Conservation (phyloP, 257 asterid species). For the Fraxinus cuspidata region DNA sequence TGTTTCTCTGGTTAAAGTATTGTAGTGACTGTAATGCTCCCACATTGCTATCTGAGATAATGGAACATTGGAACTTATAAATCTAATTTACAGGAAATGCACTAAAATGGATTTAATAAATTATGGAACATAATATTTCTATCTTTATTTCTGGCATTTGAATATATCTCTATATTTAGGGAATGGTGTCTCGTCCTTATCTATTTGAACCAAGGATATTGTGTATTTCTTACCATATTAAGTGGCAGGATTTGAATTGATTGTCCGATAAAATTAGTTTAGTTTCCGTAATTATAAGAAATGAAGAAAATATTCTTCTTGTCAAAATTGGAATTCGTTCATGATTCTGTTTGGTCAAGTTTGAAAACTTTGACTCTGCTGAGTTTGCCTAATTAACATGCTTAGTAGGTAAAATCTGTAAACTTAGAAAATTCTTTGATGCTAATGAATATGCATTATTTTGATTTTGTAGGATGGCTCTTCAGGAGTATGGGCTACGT, state of each 20-base stretch:
- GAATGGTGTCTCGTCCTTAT: constrained; percentile 2
- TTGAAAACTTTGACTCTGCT: background rate
- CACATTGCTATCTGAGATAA: background rate
- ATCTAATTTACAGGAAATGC: background rate
- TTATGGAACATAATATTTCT: constrained; percentile 2
- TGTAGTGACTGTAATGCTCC: background rate
- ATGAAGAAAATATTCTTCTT: background rate
- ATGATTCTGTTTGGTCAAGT: background rate
- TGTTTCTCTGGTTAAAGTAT: background rate
- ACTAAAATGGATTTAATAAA: background rate
- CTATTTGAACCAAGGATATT: background rate
- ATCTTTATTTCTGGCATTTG: background rate
- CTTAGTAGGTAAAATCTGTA: background rate
- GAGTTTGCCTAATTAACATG: constrained; percentile 14
- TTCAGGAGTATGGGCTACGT: constrained; percentile 54
- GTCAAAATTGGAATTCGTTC: background rate
- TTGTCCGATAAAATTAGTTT: background rate
- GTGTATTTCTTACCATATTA: background rate
- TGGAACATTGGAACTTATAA: background rate
- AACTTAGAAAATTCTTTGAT: constrained; percentile 8
- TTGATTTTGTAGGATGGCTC: constrained; percentile 63
- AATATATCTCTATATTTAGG: constrained; percentile 12
- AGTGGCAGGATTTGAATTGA: background rate
- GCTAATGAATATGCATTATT: constrained; percentile 14
- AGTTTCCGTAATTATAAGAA: constrained; percentile 9